Evolutionary conservation across 345 rosid species (phyloP).

Genomic region (Eucalyptus melliodora): DNA sequence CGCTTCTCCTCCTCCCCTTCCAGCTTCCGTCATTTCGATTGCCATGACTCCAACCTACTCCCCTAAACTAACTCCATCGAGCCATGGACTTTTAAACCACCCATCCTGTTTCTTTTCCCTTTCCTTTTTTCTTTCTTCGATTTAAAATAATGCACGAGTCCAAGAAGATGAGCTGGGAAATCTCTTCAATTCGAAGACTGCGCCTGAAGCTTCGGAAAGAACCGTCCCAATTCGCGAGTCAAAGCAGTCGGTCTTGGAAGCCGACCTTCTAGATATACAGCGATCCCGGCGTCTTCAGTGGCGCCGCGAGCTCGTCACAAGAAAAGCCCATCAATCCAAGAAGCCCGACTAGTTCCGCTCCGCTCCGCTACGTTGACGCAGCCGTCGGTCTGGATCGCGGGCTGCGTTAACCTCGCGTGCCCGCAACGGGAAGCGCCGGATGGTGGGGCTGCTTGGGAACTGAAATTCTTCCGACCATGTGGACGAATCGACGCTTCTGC

Average conservation of each 20-base stretch:
- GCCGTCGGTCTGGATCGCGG: not conserved
- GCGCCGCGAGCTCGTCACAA: not conserved
- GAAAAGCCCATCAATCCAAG: not conserved
- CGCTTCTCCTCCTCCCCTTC: not conserved
- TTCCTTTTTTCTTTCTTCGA: not conserved
- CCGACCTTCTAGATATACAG: not conserved
- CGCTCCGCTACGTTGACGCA: not conserved
- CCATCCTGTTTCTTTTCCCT: not conserved
- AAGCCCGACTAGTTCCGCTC: not conserved
- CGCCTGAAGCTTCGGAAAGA: not conserved
- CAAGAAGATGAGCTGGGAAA: not conserved
- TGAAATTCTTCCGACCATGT: not conserved
- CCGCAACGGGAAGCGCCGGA: not conserved
- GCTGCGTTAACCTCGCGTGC: not conserved
- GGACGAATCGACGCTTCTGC: not conserved
- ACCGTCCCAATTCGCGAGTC: not conserved
- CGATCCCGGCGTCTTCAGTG: not conserved
- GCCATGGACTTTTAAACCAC: not conserved
- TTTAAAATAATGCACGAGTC: not conserved
- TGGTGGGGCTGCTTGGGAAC: not conserved
- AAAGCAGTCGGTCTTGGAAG: not conserved
- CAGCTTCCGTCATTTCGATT: not conserved
- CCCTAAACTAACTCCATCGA: not conserved
- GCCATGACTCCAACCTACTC: not conserved
- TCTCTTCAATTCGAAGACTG: not conserved